phyloP scores from a whole-genome alignment of 2,329 filamentous ascomycete genomes.

The Ceratocystis cacaofunesta region DNA sequence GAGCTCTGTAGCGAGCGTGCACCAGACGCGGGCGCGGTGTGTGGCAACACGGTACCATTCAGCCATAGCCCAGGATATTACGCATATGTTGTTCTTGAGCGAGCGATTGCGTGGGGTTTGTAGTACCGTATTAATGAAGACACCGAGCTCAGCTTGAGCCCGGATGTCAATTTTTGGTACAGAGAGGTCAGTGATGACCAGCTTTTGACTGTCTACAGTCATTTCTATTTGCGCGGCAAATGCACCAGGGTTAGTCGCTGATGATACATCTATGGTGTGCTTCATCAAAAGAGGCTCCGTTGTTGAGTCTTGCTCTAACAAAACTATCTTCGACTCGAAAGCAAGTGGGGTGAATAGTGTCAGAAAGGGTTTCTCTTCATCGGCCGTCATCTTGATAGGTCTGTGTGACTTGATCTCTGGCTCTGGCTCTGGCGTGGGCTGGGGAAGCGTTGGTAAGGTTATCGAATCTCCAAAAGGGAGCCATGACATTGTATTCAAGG shows the following conservation, averaged over 20 bases:
- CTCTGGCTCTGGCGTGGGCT: constrained; percentile 23
- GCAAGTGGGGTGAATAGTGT: constrained; percentile 55
- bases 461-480: constrained; percentile 34
- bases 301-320: constrained; percentile 23
- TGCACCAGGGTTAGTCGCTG: constrained; percentile 28
- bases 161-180: constrained; percentile 42
- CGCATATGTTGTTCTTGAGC: constrained; percentile 41
- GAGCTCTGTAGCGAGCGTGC: constrained; percentile 35
- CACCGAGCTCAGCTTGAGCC: constrained; percentile 42
- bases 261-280: constrained; percentile 41
- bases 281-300: constrained; percentile 32
- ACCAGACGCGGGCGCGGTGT: constrained; percentile 49
- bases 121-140: neutral
- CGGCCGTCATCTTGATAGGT: constrained; percentile 45
- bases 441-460: constrained; percentile 19
- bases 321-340: constrained; percentile 40
- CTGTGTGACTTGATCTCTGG: constrained; percentile 44
- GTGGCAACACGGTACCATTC: constrained; percentile 50
- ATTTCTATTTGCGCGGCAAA: constrained; percentile 45
- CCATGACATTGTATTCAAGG: constrained; percentile 36
- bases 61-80: constrained; percentile 51
- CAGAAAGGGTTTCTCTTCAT: constrained; percentile 53
- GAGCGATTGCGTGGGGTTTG: constrained; percentile 25
- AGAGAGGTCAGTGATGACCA: constrained; percentile 36
- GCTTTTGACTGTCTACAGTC: constrained; percentile 38